Evolutionary conservation across 345 rosid genomes (phyloP).

Genomic region (Eucalyptus caleyi): DNA sequence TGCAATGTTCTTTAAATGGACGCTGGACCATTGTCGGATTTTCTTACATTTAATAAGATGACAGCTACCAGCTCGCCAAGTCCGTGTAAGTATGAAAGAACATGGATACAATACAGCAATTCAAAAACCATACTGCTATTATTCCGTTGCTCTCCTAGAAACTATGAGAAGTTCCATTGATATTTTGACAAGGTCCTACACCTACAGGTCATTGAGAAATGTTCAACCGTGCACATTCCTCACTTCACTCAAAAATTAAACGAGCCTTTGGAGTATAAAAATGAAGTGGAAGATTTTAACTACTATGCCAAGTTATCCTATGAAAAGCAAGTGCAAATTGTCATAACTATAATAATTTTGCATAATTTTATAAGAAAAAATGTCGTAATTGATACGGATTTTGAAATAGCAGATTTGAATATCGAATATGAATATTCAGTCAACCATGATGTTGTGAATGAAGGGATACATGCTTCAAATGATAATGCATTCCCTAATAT

Average conservation of each 20-base stretch:
- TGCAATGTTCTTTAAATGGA: background rate
- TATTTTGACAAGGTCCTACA: background rate
- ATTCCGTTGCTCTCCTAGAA: background rate
- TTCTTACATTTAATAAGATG: background rate
- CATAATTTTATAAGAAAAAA: too few relatives aligned
- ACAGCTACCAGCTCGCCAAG: background rate
- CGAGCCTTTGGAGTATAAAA: accelerated
- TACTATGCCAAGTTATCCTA: too few relatives aligned
- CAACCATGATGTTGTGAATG: accelerated
- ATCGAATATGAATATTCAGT: accelerated
- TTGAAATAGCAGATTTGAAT: too few relatives aligned
- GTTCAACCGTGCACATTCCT: too few relatives aligned
- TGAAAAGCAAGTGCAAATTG: too few relatives aligned
- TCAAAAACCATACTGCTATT: background rate
- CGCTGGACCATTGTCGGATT: background rate
- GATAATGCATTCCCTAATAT: too few relatives aligned
- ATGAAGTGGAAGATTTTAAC: too few relatives aligned
- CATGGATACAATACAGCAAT: background rate
- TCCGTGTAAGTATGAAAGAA: background rate
- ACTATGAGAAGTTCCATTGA: background rate
- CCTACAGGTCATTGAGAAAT: too few relatives aligned
- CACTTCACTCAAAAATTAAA: too few relatives aligned
- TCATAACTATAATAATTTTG: too few relatives aligned
- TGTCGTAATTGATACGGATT: too few relatives aligned
- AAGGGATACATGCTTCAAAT: too few relatives aligned